These are phyloP conservation scores for Populus hybrid DNA, from an alignment of 441 rosid genomes.

Conservation along the genomic window DNA sequence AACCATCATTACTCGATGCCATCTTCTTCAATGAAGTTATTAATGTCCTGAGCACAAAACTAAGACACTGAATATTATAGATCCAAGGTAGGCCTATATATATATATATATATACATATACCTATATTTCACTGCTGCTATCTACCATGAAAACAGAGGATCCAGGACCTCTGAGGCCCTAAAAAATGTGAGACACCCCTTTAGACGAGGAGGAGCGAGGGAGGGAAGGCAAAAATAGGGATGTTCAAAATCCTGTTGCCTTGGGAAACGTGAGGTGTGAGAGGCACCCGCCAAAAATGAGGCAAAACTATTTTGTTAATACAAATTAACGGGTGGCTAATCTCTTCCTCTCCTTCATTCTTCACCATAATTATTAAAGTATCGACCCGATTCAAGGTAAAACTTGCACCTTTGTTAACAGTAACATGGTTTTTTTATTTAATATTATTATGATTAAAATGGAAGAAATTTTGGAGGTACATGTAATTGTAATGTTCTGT, in stretches of 20 bases:
- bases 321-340: too few species aligned
- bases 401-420: too few species aligned
- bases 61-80: not conserved
- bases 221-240: not conserved
- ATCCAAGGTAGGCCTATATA: not conserved
- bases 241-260: not conserved
- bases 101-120: too few species aligned
- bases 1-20: conserved; percentile 5
- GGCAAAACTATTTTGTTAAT: not conserved
- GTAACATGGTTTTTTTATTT: too few species aligned
- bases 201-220: not conserved
- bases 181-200: not conserved
- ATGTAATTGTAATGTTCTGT: too few species aligned
- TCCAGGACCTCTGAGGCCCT: not conserved
- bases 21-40: conserved; percentile 1
- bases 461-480: too few species aligned
- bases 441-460: too few species aligned
- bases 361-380: too few species aligned
- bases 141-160: not conserved
- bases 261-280: not conserved
- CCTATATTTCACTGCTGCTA: not conserved
- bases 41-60: not conserved
- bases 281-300: not conserved
- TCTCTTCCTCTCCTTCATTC: too few species aligned
- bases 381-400: too few species aligned